Evolutionary conservation across 192 early-diverging fungal genomes (phyloP).

Genomic region (Chytriomyces confervae): DNA sequence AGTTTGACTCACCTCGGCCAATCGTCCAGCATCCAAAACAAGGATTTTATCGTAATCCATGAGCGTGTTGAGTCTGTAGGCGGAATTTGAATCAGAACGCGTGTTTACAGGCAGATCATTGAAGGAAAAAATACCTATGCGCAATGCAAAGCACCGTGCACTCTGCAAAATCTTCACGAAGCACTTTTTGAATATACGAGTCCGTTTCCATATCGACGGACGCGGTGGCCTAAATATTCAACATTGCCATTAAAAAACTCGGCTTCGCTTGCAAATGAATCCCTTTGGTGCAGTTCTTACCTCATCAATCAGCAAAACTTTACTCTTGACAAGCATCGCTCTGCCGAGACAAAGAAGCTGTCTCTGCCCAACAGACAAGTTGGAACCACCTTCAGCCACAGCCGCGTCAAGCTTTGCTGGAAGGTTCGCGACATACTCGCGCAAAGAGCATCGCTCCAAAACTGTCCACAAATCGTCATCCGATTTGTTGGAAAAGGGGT

Average conservation of each 20-base stretch:
- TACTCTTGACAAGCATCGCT: conserved; percentile 41
- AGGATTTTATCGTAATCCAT: conserved; percentile 75
- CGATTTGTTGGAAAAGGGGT: conserved; percentile 68
- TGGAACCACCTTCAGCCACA: conserved; percentile 79
- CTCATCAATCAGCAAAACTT: conserved; percentile 45
- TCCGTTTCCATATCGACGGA: conserved; percentile 83
- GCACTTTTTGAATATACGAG: conserved; percentile 75
- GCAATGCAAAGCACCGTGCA: conserved; percentile 82
- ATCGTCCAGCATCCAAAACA: conserved; percentile 70
- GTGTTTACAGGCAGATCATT: no score
- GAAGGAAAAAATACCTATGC: conserved; percentile 42
- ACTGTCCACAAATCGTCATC: conserved; percentile 76
- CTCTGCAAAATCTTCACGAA: conserved; percentile 64
- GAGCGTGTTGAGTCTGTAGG: conserved; percentile 56
- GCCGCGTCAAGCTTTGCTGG: conserved; percentile 61
- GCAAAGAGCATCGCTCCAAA: conserved; percentile 72
- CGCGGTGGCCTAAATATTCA: conserved; percentile 67
- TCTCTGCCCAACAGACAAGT: conserved; percentile 79
- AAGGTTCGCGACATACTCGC: conserved; percentile 28
- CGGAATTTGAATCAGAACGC: no score
- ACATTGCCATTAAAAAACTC: conserved; percentile 16
- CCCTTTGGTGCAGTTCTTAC: conserved; percentile 58
- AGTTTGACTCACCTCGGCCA: conserved; percentile 61
- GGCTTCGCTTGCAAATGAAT: conserved; percentile 41
- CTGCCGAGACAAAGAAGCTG: conserved; percentile 60